Evolutionary conservation across 75 land plant species (phyloP), one percentile per base, ranked within the genome.

Genomic region (Cunninghamia lanceolata): DNA sequence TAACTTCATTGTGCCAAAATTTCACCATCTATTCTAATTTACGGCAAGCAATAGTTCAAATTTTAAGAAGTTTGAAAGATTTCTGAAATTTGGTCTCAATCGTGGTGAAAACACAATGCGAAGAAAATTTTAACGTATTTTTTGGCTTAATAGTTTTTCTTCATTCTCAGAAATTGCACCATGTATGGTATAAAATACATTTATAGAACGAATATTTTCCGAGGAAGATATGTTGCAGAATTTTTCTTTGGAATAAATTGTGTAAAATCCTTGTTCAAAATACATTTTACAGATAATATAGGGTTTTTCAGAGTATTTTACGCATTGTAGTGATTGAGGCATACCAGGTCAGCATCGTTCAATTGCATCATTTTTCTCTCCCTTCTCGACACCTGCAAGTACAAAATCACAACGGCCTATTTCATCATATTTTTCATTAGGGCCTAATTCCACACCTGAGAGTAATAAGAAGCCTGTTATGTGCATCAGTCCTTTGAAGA

Each of bases 281-380:
- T 3, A 19, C 1, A 1, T 50, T 59, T 21, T 2, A 19, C 17
- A 6, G 21, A 19, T 3, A 25, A 59, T 59, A 1, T 9, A 19
- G 0, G 4, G 39, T 36, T 38, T 74, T 76, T 5, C 34, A 76
- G 39, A 76, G 4, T 4, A 32, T 71, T 76, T 38, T 16, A 5
- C 19, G 14, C 1, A 36, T 38, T 36, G 3, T 28, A 92, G 91
- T 91, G 91, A 88, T n/a, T 92, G 95, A 17, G 85, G 90, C 7
- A 92, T 91, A 34, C 92, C 95, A 11, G 91, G 89, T 78, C 89
- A 86, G 46, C 95, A 92, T 52, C 87, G 92, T 70, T 90, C 93
- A 47, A 94, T 94, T 84, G 90, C 94, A 79, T 45, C 92, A 52
- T 94, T 94, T 90, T 94, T 92, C 89, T 43, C 91, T 87, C 52